phyloP scores from a whole-genome alignment of 2,329 filamentous ascomycete genomes.

The Alternaria sp. region DNA sequence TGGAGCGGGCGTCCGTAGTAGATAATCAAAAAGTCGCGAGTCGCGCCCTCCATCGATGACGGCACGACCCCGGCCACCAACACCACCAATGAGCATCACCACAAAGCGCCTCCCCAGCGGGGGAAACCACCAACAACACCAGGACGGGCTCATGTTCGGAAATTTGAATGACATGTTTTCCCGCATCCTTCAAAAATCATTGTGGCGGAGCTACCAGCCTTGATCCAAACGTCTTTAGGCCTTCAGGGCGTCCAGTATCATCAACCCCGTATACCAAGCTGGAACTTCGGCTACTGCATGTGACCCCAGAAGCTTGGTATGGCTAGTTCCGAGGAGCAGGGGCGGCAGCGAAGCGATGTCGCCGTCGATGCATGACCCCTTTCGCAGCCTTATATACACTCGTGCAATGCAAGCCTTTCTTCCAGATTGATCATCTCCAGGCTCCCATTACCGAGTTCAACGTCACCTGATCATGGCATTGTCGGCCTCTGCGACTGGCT shows the following conservation, averaged over 20 bases:
- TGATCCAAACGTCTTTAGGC: not conserved
- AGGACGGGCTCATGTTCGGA: not conserved
- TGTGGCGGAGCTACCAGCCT: not conserved
- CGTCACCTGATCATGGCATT: slow-evolving; percentile 16
- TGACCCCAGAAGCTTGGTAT: slow-evolving; percentile 13
- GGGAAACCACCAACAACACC: slow-evolving; percentile 5
- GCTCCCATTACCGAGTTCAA: not conserved
- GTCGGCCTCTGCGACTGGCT: slow-evolving; percentile 12
- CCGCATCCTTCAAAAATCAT: not conserved
- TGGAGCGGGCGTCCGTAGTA: slow-evolving; percentile 9
- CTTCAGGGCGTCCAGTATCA: not conserved
- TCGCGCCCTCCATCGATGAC: slow-evolving; percentile 43
- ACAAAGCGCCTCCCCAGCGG: slow-evolving; percentile 9
- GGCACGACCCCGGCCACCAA: slow-evolving; percentile 34
- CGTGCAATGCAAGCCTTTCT: not conserved
- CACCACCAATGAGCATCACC: slow-evolving; percentile 22
- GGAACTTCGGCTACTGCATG: slow-evolving; percentile 3
- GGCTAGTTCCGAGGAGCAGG: slow-evolving; percentile 12
- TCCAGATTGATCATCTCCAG: not conserved
- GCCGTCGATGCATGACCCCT: slow-evolving; percentile 5
- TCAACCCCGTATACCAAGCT: slow-evolving; percentile 8
- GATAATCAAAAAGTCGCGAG: slow-evolving; percentile 38
- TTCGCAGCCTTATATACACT: not conserved
- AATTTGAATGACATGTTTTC: not conserved
- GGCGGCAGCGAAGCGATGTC: slow-evolving; percentile 7